Conservation (phyloP, 2,329 filamentous ascomycete genomes). For the Hypoxylon sp. region DNA sequence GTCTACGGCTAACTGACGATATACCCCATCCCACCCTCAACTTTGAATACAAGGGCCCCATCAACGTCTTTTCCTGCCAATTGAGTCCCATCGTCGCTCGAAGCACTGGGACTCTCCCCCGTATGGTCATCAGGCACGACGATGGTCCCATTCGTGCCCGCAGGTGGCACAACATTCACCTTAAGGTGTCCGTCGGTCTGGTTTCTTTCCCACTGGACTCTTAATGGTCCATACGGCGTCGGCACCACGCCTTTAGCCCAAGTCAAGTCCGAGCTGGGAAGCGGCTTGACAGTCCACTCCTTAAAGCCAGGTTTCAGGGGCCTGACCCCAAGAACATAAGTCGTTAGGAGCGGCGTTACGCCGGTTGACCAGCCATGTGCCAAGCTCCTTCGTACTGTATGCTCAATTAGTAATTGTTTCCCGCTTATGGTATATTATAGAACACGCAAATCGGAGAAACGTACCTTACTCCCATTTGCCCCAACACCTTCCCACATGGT, state of each 20-base stretch:
- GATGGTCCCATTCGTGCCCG: constrained; percentile 50
- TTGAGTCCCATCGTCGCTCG: constrained; percentile 12
- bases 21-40: constrained; percentile 33
- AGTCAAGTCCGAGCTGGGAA: constrained; percentile 45
- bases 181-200: constrained; percentile 39
- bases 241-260: constrained; percentile 55
- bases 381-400: constrained; percentile 61
- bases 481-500: constrained; percentile 68
- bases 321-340: constrained; percentile 62
- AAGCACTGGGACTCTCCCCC: constrained; percentile 1
- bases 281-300: constrained; percentile 58
- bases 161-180: constrained; percentile 53
- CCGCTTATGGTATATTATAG: not conserved
- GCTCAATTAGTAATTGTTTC: not conserved
- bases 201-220: constrained; percentile 56
- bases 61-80: constrained; percentile 23
- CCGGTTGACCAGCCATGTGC: constrained; percentile 67
- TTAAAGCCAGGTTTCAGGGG: constrained; percentile 61
- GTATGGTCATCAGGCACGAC: constrained; percentile 37
- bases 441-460: not conserved
- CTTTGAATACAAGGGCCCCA: constrained; percentile 23
- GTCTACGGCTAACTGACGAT: constrained; percentile 10
- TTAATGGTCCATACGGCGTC: constrained; percentile 57
- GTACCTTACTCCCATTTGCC: constrained; percentile 50
- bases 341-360: constrained; percentile 61